Percentiles rank a stretch among this genome's conserved stretches.
phyloP scores from a whole-genome alignment of 495 filamentous ascomycete species.

The Xylaria venustula region DNA sequence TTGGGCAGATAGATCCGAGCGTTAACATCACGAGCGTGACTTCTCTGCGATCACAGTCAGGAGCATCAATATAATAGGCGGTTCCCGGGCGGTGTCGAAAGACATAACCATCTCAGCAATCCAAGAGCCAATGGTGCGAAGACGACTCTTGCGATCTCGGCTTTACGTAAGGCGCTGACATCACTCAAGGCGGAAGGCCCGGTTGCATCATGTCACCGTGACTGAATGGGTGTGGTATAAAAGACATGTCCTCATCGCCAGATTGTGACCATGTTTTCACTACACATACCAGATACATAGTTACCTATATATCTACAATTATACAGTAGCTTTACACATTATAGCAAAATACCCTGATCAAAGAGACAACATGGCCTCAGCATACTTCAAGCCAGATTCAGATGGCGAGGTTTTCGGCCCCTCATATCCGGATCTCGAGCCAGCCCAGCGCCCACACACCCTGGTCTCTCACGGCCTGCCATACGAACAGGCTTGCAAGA shows the following conservation, averaged over 20 bases:
- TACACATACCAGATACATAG: not conserved
- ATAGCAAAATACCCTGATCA: not conserved
- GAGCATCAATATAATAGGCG: not conserved
- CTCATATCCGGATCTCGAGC: not conserved
- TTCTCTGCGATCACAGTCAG: not conserved
- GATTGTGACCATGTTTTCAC: not conserved
- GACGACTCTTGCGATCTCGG: not conserved
- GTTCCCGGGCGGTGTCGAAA: too few species aligned
- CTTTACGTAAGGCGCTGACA: not conserved
- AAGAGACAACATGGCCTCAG: not conserved
- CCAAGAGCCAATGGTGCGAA: not conserved
- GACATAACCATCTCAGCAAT: not conserved
- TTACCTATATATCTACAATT: too few species aligned
- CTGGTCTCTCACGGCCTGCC: conserved; percentile 50
- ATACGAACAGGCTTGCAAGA: conserved; percentile 48
- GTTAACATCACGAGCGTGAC: not conserved
- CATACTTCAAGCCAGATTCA: not conserved
- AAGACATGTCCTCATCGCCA: not conserved
- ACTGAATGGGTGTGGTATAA: not conserved
- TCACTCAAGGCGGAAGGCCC: not conserved
- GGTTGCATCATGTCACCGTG: not conserved
- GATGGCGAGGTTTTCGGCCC: not conserved
- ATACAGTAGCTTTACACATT: not conserved
- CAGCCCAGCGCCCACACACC: not conserved
- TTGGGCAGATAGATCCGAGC: not conserved